Evolutionary conservation across 768 basidiomycete species (phyloP), one percentile per base, ranked within the genome.

Genomic region (Termitomyces sp.): DNA sequence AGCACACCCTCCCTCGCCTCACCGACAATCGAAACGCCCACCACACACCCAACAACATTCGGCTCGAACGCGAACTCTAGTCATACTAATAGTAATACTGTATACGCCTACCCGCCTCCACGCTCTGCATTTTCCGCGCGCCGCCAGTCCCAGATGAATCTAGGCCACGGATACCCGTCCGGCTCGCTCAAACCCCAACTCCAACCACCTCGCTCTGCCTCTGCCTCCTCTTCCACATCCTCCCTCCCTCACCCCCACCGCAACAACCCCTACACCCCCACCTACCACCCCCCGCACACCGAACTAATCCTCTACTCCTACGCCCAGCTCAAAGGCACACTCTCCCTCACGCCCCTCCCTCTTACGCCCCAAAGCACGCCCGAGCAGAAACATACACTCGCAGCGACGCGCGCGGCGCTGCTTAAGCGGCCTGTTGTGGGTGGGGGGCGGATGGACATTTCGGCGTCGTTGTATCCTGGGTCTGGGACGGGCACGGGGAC

Each of bases 251-350:
- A 28, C 28, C 28, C 2, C 2, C 28, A 28, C 28, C 28, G 28
- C 28, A 28, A 28, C 28, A 28, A 28, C 28, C 28, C 28, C 28
- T n/a, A 75, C 15, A 78, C 77, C 24, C 76, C 78, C 1, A 78
- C 45, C 24, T 11, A 57, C 56, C 11, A 35, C 38, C 72, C 78
- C 24, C 71, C 80, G 3, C 84, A 84, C 60, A 79, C 82, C 0
- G 90, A 94, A 64, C 75, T 91, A 18, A 84, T 95, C 20, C 81
- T 95, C 2, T 95, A 95, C 71, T 87, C 93, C 0, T 95, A 95
- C 66, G 91, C 87, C 0, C 91, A 94, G 60, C 80, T 95, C 36
- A 76, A 84, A 7, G 94, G 94, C 5, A 83, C 84, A 0, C 77
- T 91, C 18, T 76, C 82, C 24, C 73, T 94, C 62, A 78, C 82